phyloP scores from a whole-genome alignment of 2,329 filamentous ascomycete genomes.

The Tolypocladium capitatum region DNA sequence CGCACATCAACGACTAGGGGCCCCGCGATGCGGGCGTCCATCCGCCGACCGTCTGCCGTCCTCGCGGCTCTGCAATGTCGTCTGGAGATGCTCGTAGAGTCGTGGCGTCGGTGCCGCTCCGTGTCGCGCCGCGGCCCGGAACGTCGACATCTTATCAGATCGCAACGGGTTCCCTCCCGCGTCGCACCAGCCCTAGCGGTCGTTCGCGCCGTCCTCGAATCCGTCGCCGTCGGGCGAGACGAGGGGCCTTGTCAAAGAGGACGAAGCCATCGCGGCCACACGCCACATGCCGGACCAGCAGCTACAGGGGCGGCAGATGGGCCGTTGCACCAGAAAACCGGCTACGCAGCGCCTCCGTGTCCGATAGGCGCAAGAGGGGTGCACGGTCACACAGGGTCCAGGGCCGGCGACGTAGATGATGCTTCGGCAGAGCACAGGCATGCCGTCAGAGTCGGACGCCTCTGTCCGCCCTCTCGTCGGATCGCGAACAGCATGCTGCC shows the following conservation, averaged over 20 bases:
- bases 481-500: too few relatives aligned
- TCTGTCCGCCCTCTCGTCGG: too few relatives aligned
- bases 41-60: background rate
- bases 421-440: too few relatives aligned
- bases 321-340: background rate
- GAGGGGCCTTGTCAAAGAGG: too few relatives aligned
- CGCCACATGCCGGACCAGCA: too few relatives aligned
- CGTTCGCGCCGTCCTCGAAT: background rate
- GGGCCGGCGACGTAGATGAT: background rate
- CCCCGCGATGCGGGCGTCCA: background rate
- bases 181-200: background rate
- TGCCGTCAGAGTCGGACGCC: too few relatives aligned
- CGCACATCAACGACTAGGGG: background rate
- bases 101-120: background rate
- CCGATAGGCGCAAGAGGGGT: too few relatives aligned
- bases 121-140: background rate
- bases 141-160: background rate
- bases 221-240: too few relatives aligned
- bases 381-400: background rate
- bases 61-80: too few relatives aligned
- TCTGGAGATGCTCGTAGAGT: background rate
- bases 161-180: background rate
- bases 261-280: background rate
- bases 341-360: background rate
- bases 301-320: background rate